Percentiles rank a stretch among this genome's conserved stretches.
Conservation (phyloP, 2,329 filamentous ascomycete species). For the Lachnellula hyalina region DNA sequence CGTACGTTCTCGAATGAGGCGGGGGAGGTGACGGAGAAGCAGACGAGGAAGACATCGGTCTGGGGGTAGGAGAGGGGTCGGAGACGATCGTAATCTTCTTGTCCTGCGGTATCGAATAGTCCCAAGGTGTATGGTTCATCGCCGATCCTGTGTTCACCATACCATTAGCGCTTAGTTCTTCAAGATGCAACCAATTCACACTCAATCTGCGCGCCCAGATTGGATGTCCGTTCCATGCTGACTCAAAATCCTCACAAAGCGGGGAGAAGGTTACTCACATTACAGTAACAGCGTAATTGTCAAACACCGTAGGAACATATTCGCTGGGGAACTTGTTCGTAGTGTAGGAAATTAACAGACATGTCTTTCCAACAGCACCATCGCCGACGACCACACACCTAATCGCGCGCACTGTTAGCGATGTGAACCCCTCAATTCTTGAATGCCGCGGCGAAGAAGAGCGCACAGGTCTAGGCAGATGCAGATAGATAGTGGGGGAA, state of each 20-base stretch:
- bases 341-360: conserved; percentile 97
- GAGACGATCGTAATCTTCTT: conserved; percentile 98
- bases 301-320: conserved; percentile 99
- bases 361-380: conserved; percentile 99
- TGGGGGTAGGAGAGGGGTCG: conserved; percentile 96
- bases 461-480: neutral
- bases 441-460: neutral
- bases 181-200: conserved; percentile 1
- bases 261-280: conserved; percentile 64
- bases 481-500: neutral
- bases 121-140: conserved; percentile 97
- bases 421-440: neutral
- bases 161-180: conserved; percentile 1
- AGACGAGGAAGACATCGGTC: conserved; percentile 97
- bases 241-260: neutral
- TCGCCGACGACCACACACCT: conserved; percentile 99
- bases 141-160: conserved; percentile 69
- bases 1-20: conserved; percentile 98
- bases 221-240: neutral
- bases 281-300: conserved; percentile 99
- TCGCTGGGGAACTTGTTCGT: conserved; percentile 99
- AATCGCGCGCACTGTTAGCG: conserved; percentile 24
- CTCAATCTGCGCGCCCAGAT: conserved; percentile 4
- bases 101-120: conserved; percentile 96
- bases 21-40: conserved; percentile 96